Conservation (phyloP, 768 basidiomycete species). For the Lentinula edodes region DNA sequence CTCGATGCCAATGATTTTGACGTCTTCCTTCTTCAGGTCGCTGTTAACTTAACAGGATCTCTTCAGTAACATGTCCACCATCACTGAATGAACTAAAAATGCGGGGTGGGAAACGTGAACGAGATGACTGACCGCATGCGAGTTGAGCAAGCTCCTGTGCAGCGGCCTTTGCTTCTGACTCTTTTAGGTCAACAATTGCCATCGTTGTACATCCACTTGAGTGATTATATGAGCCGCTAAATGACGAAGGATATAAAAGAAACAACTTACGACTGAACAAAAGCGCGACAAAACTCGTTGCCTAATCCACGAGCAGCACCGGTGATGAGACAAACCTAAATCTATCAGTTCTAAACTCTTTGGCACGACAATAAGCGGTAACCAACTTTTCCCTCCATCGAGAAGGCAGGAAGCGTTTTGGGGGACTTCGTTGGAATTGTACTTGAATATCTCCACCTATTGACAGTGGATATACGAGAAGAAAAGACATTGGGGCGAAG, state of each 20-base stretch:
- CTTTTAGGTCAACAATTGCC: slow-evolving; percentile 78
- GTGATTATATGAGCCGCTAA: background rate
- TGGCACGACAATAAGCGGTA: background rate
- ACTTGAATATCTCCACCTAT: slow-evolving; percentile 4
- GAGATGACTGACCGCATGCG: slow-evolving; percentile 39
- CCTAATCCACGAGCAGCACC: slow-evolving; percentile 92
- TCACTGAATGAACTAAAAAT: background rate
- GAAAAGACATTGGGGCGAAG: background rate
- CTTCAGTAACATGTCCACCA: slow-evolving; percentile 3
- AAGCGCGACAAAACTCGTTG: slow-evolving; percentile 85
- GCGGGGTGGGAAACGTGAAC: slow-evolving; percentile 2
- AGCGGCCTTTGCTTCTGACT: slow-evolving; percentile 58
- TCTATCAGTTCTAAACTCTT: background rate
- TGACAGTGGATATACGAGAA: background rate
- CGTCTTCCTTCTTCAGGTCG: slow-evolving; percentile 46
- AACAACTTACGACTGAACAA: slow-evolving; percentile 69
- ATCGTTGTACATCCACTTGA: slow-evolving; percentile 74
- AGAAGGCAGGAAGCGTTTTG: slow-evolving; percentile 68
- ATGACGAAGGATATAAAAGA: background rate
- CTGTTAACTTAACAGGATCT: slow-evolving; percentile 39
- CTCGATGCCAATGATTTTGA: slow-evolving; percentile 68
- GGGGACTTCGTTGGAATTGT: slow-evolving; percentile 1
- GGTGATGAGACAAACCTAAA: slow-evolving; percentile 84
- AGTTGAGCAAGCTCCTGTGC: slow-evolving; percentile 59
- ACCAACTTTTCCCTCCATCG: slow-evolving; percentile 69